These are phyloP conservation scores for Erigeron canadensis DNA, from an alignment of 129 eudicot species.

Conservation along the genomic window DNA sequence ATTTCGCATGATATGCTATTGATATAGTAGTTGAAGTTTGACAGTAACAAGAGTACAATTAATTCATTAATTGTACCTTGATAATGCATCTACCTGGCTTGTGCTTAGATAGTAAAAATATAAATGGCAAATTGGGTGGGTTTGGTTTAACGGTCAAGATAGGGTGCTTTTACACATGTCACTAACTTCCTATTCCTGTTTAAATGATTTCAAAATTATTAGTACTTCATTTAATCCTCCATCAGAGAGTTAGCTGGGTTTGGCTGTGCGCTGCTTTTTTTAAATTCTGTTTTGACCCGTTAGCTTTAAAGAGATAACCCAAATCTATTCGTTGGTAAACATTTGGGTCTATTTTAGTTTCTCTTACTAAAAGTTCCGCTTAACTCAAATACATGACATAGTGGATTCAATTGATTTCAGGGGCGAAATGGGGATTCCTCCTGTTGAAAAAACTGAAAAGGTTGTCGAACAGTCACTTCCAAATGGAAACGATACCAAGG, in stretches of 20 bases:
- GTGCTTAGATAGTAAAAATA: not conserved
- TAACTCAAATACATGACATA: not conserved
- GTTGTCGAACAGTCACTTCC: constrained; percentile 39
- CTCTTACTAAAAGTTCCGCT: not conserved
- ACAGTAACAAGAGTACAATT: not conserved
- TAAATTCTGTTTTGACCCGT: too few species aligned
- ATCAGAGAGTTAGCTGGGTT: too few species aligned
- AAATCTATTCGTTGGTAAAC: not conserved
- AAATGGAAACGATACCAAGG: constrained; percentile 46
- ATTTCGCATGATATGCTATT: not conserved
- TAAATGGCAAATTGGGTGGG: not conserved
- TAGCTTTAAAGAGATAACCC: not conserved
- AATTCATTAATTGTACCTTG: not conserved
- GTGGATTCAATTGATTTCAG: constrained; percentile 37
- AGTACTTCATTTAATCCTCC: too few species aligned
- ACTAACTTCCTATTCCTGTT: not conserved
- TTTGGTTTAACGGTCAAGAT: not conserved
- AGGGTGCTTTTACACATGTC: not conserved
- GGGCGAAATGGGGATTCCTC: constrained; percentile 81
- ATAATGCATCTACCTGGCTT: not conserved
- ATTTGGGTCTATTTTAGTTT: not conserved
- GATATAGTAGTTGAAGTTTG: not conserved
- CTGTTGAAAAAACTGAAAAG: constrained; percentile 49
- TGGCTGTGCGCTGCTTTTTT: too few species aligned
- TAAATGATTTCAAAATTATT: too few species aligned